Percentiles rank a stretch among this genome's conserved stretches.
These are phyloP conservation scores for Aspergillus tamarii DNA, from an alignment of 2,329 filamentous ascomycete genomes.

Conservation along the genomic window DNA sequence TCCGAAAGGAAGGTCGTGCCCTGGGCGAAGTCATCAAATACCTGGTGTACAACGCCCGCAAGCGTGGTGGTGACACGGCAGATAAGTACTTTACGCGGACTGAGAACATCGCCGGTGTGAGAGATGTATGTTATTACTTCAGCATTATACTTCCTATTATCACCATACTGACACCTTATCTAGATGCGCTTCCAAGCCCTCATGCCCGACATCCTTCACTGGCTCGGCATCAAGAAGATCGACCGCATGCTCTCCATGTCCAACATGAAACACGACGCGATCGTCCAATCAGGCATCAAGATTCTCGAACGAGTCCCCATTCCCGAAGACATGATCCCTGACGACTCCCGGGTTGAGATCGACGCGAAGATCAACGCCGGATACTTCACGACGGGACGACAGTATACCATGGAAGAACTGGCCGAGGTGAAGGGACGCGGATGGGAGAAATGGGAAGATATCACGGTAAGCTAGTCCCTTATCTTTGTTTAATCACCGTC, in stretches of 20 bases:
- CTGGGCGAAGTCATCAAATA: constrained; percentile 94
- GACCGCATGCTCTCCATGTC: constrained; percentile 99
- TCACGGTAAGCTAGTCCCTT: constrained; percentile 34
- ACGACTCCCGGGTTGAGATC: constrained; percentile 95
- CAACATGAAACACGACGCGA: constrained; percentile 65
- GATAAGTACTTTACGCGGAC: constrained; percentile 84
- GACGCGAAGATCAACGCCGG: constrained; percentile 97
- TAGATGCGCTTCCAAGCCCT: constrained; percentile 96
- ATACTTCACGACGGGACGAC: constrained; percentile 83
- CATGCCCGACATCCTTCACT: constrained; percentile 97
- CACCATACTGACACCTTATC: constrained; percentile 19
- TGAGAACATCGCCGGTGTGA: constrained; percentile 97
- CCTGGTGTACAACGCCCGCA: constrained; percentile 64
- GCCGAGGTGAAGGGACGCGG: constrained; percentile 83
- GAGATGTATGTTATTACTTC: constrained; percentile 52
- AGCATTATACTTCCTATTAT: background rate
- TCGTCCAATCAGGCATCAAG: constrained; percentile 60
- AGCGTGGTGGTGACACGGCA: constrained; percentile 43
- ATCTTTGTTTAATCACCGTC: background rate
- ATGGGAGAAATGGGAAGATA: constrained; percentile 73
- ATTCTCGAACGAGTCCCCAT: constrained; percentile 90
- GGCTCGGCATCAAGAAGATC: constrained; percentile 98
- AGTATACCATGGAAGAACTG: constrained; percentile 85
- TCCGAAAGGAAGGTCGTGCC: constrained; percentile 94
- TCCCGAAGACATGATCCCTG: constrained; percentile 90